phyloP scores from a whole-genome alignment of 306 rosid species.

The Cicer judaicum region DNA sequence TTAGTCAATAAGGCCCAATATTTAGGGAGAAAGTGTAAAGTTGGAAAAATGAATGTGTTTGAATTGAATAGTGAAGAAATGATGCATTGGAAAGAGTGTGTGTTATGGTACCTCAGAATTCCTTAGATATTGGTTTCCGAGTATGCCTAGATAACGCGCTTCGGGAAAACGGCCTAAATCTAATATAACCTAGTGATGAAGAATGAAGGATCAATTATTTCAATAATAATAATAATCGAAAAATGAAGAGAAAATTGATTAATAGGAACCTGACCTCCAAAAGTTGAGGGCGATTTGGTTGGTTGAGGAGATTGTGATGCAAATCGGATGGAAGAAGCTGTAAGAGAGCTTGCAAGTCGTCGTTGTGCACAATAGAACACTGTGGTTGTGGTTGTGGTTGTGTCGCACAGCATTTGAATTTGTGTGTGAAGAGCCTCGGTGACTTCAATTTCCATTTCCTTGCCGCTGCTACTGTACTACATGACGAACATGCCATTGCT shows the following conservation, averaged over 20 bases:
- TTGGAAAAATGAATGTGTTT: too few relatives aligned
- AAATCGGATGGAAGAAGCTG: conserved; percentile 71
- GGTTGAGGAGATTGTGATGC: conserved; percentile 59
- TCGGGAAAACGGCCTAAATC: conserved; percentile 74
- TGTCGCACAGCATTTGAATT: conserved; percentile 27
- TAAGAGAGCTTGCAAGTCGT: conserved; percentile 60
- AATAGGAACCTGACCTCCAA: conserved; percentile 50
- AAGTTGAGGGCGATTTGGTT: conserved; percentile 55
- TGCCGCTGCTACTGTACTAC: not conserved
- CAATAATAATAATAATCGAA: not conserved
- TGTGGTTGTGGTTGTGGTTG: not conserved
- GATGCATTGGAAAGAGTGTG: not conserved
- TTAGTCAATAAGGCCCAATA: too few relatives aligned
- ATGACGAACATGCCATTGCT: not conserved
- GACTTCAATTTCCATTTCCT: conserved; percentile 28
- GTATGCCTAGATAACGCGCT: conserved; percentile 66
- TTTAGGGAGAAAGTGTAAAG: too few relatives aligned
- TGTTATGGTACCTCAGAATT: conserved; percentile 51
- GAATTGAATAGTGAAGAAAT: not conserved
- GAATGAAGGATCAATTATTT: not conserved
- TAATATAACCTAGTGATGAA: conserved; percentile 58
- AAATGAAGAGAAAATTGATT: not conserved
- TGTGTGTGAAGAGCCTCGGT: not conserved
- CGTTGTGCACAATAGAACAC: conserved; percentile 35
- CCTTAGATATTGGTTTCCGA: conserved; percentile 57